Percentiles rank a stretch among this genome's conserved stretches.
phyloP scores from a whole-genome alignment of 768 basidiomycete species.

The Suillus tomentosus region DNA sequence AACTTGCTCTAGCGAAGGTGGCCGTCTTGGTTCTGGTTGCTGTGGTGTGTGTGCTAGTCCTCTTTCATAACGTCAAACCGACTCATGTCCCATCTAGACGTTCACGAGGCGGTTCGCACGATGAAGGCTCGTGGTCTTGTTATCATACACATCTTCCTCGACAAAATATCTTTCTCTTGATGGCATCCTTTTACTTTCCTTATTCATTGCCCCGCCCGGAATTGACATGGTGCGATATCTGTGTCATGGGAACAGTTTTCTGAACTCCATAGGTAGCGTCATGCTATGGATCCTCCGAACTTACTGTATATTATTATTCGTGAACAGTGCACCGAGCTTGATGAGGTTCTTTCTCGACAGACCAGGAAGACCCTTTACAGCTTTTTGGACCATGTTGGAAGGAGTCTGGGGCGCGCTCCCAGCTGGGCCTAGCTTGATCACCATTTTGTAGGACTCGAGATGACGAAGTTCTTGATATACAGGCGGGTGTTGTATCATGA shows the following conservation, averaged over 20 bases:
- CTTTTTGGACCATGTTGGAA: neutral
- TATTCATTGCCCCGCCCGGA: neutral
- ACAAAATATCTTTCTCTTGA: neutral
- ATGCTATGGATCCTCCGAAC: neutral
- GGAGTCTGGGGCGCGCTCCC: neutral
- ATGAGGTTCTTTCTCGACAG: neutral
- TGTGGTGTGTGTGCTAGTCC: neutral
- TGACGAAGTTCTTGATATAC: neutral
- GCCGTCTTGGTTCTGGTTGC: neutral
- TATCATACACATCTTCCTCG: neutral
- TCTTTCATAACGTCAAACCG: neutral
- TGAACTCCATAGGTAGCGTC: neutral
- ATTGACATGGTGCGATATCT: neutral
- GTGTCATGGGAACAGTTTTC: neutral
- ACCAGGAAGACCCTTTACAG: neutral
- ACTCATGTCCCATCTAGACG: neutral
- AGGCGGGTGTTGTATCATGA: neutral
- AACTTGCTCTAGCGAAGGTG: neutral
- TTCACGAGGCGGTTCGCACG: neutral
- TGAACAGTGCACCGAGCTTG: neutral
- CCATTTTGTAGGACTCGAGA: neutral
- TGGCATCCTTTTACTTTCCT: neutral
- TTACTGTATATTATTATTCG: neutral
- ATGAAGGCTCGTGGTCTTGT: neutral
- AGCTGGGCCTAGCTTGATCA: neutral